Conservation (phyloP, 176 grass and related monocot species). For the Elymus sibiricus region DNA sequence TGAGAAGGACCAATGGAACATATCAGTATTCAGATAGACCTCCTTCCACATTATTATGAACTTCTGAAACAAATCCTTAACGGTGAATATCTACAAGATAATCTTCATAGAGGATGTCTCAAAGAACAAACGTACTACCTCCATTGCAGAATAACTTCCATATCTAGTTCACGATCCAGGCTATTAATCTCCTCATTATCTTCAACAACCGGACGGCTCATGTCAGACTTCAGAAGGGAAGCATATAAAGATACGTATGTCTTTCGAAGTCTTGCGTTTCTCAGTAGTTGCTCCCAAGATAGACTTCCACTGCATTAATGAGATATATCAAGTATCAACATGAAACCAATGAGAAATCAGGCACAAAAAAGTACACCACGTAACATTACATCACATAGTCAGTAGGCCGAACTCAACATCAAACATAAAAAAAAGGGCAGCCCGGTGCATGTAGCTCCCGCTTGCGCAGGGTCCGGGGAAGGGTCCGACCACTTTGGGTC, state of each 20-base stretch:
- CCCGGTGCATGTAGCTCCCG: no score
- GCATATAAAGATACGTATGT: conserved; percentile 88
- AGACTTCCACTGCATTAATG: conserved; percentile 70
- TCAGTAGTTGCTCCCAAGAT: conserved; percentile 91
- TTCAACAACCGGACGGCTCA: conserved; percentile 59
- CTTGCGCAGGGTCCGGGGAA: no score
- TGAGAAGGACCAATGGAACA: conserved; percentile 13
- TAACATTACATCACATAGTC: conserved; percentile 8
- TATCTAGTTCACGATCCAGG: conserved; percentile 85
- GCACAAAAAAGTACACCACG: conserved; percentile 3
- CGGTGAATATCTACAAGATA: neutral
- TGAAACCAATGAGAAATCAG: conserved; percentile 5
- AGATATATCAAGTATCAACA: conserved; percentile 26
- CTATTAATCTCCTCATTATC: conserved; percentile 74
- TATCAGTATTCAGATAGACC: conserved; percentile 1
- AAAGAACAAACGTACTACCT: conserved; percentile 46
- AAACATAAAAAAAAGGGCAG: no score
- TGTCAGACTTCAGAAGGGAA: conserved; percentile 82
- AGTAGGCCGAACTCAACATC: neutral
- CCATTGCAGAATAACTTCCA: conserved; percentile 96
- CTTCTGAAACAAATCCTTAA: conserved; percentile 8
- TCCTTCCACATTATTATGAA: conserved; percentile 13
- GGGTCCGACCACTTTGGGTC: no score
- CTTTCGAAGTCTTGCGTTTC: conserved; percentile 72
- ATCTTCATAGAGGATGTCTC: conserved; percentile 2